A percentile compares a stretch with the other conserved stretches of the same genome.
These are phyloP conservation scores for Solanum dulcamara DNA, from an alignment of 257 asterid genomes.

Conservation along the genomic window DNA sequence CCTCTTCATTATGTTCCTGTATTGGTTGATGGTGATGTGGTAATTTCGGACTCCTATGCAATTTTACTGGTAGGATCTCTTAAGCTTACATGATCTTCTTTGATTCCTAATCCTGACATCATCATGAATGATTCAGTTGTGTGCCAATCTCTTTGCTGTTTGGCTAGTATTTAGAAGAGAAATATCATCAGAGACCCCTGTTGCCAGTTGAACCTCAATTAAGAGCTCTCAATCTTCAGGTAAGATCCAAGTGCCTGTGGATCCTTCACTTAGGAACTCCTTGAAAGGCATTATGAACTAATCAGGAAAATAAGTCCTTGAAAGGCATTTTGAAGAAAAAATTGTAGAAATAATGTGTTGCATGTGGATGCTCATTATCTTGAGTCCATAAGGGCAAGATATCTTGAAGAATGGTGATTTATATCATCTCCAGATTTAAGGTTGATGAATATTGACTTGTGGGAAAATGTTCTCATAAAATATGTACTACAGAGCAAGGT, in stretches of 20 bases:
- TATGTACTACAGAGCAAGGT: neutral
- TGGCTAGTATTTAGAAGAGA: conserved; percentile 66
- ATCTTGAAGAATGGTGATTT: neutral
- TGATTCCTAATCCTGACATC: neutral
- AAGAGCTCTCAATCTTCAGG: conserved; percentile 80
- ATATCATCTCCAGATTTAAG: neutral
- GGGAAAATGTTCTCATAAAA: neutral
- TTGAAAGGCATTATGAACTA: neutral
- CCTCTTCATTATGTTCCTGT: conserved; percentile 70
- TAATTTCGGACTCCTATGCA: conserved; percentile 65
- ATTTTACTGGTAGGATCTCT: conserved; percentile 38
- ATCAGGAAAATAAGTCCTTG: neutral
- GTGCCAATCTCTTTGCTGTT: neutral
- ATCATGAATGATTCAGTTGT: neutral
- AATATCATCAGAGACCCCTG: conserved; percentile 44
- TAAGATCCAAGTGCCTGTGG: conserved; percentile 5
- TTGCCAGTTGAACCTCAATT: conserved; percentile 52
- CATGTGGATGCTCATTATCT: neutral
- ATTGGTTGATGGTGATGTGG: conserved; percentile 62
- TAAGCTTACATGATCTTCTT: neutral
- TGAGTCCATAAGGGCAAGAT: neutral
- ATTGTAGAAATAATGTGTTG: neutral
- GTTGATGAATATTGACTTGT: neutral
- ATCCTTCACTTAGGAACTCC: neutral
- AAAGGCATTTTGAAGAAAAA: neutral